These are phyloP conservation scores for Microglena sp. DNA, from an alignment of 139 green algal genomes.

Conservation along the genomic window DNA sequence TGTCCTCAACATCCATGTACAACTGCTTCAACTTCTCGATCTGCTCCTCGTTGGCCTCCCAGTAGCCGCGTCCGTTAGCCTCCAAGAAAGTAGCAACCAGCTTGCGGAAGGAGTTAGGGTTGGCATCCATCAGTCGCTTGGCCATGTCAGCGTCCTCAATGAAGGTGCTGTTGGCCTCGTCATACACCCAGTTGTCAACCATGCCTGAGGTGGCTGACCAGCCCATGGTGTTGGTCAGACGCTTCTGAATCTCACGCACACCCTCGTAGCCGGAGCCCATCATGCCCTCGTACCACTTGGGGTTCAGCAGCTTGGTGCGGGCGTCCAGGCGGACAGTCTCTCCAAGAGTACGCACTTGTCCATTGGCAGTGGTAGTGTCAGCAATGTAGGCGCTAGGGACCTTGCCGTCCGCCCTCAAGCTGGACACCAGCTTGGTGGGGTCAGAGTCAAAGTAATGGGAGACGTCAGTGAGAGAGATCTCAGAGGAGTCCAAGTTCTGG, in stretches of 20 bases:
- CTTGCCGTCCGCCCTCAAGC: conserved; percentile 79
- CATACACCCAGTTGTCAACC: conserved; percentile 99
- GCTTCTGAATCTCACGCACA: conserved; percentile 99
- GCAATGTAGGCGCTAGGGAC: conserved; percentile 88
- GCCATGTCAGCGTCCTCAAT: conserved; percentile 96
- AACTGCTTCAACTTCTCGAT: conserved; percentile 85
- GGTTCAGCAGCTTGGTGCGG: conserved; percentile 99
- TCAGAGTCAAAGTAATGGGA: conserved; percentile 97
- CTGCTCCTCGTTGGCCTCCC: conserved; percentile 87
- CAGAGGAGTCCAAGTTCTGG: conserved; percentile 95
- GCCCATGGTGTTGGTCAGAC: conserved; percentile 98
- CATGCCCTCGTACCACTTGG: conserved; percentile 99
- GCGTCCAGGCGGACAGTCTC: conserved; percentile 95
- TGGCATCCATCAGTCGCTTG: conserved; percentile 89
- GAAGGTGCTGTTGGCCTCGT: conserved; percentile 95
- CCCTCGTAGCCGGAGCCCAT: conserved; percentile 91
- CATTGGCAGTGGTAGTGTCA: conserved; percentile 98
- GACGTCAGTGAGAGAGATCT: conserved; percentile 97
- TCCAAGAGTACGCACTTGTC: conserved; percentile 86
- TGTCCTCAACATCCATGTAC: conserved; percentile 91
- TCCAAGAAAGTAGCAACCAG: conserved; percentile 95
- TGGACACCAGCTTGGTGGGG: conserved; percentile 96
- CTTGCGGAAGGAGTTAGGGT: conserved; percentile 86
- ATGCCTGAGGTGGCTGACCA: conserved; percentile 88
- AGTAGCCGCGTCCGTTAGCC: conserved; percentile 94